Conservation (phyloP, 1,284 basidiomycete genomes). For the Apiotrichum sp. region DNA sequence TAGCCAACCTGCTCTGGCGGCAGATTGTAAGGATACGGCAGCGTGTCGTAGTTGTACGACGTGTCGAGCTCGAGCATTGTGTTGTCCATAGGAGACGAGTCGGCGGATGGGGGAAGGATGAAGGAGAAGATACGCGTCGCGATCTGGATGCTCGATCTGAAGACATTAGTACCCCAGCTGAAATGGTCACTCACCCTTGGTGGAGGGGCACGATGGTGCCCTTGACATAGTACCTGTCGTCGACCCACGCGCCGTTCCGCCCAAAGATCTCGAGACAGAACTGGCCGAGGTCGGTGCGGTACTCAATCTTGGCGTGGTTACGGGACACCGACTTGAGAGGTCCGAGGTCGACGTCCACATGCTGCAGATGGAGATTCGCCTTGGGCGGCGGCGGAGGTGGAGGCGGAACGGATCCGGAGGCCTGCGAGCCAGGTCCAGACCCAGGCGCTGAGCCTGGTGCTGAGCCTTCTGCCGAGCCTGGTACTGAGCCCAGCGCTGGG, state of each 20-base stretch:
- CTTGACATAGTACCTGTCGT: slow-evolving; percentile 87
- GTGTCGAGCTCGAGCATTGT: slow-evolving; percentile 23
- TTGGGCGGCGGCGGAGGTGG: slow-evolving; percentile 34
- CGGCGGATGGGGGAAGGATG: slow-evolving; percentile 62
- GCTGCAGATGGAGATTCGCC: slow-evolving; percentile 44
- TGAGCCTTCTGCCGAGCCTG: not conserved
- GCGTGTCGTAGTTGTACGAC: slow-evolving; percentile 20
- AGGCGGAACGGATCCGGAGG: slow-evolving; percentile 8
- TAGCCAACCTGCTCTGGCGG: slow-evolving; percentile 36
- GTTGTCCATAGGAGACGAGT: slow-evolving; percentile 30
- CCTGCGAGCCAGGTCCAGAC: not conserved
- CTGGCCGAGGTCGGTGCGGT: slow-evolving; percentile 54
- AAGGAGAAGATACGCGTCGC: slow-evolving; percentile 97
- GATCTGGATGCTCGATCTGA: slow-evolving; percentile 95
- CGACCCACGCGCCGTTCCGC: slow-evolving; percentile 95
- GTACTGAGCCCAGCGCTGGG: not conserved
- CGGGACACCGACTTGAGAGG: slow-evolving; percentile 94
- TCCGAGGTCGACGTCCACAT: slow-evolving; percentile 91
- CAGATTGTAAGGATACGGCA: slow-evolving; percentile 42
- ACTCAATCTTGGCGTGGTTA: slow-evolving; percentile 91
- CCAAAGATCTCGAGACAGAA: slow-evolving; percentile 89
- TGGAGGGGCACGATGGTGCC: slow-evolving; percentile 75
- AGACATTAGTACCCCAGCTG: slow-evolving; percentile 3
- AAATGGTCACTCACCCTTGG: slow-evolving; percentile 59
- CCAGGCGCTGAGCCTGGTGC: not conserved